phyloP scores from a whole-genome alignment of 805 yeast species.

The Teunomyces panamensis region DNA sequence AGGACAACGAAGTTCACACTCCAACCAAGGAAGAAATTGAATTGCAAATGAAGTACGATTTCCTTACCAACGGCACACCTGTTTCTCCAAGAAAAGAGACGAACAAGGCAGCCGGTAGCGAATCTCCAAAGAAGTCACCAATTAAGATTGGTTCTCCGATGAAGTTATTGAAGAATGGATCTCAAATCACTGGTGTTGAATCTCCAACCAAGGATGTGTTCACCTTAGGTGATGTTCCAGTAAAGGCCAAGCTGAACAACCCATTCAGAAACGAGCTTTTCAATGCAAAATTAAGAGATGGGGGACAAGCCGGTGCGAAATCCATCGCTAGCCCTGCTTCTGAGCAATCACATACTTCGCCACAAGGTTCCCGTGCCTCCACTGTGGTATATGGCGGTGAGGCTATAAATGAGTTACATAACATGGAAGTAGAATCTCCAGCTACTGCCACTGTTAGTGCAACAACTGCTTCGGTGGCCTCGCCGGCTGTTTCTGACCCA shows the following conservation, averaged over 20 bases:
- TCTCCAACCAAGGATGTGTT: not conserved
- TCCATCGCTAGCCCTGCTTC: not conserved
- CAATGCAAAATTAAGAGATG: constrained; percentile 9
- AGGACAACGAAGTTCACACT: constrained; percentile 2
- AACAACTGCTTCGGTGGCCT: no score
- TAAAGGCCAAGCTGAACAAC: not conserved
- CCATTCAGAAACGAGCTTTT: not conserved
- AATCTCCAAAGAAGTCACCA: constrained; percentile 19
- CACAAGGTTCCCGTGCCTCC: not conserved
- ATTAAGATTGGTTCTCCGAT: constrained; percentile 42
- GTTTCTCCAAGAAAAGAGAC: constrained; percentile 10
- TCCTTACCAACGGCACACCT: constrained; percentile 9
- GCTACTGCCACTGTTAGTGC: not conserved
- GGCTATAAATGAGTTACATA: not conserved
- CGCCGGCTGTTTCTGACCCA: not conserved
- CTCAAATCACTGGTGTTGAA: constrained; percentile 23
- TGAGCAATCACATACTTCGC: not conserved
- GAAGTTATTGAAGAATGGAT: constrained; percentile 28
- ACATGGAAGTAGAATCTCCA: not conserved
- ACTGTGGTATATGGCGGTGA: not conserved
- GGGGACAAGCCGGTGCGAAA: not conserved
- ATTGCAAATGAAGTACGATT: constrained; percentile 10
- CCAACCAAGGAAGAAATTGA: constrained; percentile 9
- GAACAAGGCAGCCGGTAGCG: not conserved
- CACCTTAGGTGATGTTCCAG: constrained; percentile 7